Percentiles rank a stretch among this genome's conserved stretches.
Conservation (phyloP, 495 filamentous ascomycete species). For the Neurospora sp. region DNA sequence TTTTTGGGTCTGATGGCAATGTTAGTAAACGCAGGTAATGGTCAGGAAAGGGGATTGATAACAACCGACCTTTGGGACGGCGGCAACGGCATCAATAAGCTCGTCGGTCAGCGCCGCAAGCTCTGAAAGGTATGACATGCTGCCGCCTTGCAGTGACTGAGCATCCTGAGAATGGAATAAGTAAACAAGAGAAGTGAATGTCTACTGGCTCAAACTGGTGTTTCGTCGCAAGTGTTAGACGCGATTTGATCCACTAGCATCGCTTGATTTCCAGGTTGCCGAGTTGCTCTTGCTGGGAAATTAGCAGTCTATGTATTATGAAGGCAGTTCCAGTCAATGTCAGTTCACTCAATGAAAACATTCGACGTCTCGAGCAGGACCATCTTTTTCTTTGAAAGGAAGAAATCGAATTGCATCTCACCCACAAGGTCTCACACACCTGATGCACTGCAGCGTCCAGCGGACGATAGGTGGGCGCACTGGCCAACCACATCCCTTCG, state of each 20-base stretch:
- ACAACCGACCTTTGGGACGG: slow-evolving; percentile 16
- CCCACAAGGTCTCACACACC: neutral
- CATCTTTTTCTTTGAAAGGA: neutral
- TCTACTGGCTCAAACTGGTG: neutral
- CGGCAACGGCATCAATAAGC: slow-evolving; percentile 36
- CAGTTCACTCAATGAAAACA: neutral
- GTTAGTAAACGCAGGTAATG: neutral
- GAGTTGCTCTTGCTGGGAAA: neutral
- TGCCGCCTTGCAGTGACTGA: neutral
- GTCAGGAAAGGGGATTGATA: neutral
- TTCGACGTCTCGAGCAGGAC: neutral
- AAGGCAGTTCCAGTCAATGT: neutral
- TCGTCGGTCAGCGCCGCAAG: slow-evolving; percentile 44
- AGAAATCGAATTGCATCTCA: neutral
- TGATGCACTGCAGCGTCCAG: neutral
- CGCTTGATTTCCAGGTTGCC: neutral
- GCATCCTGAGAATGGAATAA: slow-evolving; percentile 5
- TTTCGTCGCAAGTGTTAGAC: neutral
- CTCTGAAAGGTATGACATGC: slow-evolving; percentile 40
- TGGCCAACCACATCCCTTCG: neutral
- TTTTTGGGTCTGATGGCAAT: slow-evolving; percentile 26
- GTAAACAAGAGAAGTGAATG: neutral
- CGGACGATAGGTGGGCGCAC: neutral
- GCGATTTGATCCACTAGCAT: neutral
- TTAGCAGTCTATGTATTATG: neutral